Conservation (phyloP, 352 stramenopile genomes). For the Pythium sp. region DNA sequence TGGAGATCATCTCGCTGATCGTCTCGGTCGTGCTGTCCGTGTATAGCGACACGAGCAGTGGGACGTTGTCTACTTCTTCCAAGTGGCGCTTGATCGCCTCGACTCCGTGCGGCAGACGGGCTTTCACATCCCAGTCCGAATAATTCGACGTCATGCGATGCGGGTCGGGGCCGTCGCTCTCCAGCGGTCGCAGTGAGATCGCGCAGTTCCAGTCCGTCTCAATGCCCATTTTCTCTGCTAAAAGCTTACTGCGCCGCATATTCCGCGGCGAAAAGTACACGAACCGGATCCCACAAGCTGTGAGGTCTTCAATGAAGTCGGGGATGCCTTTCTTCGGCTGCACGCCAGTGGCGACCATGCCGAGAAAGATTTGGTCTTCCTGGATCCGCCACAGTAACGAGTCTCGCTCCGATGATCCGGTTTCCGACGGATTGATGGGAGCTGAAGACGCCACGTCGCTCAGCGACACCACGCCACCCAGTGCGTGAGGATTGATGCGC, state of each 20-base stretch:
- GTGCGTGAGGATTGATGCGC: not conserved
- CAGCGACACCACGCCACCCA: conserved; percentile 12
- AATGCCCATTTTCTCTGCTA: conserved; percentile 98
- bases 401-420: conserved; percentile 52
- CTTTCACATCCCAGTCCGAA: conserved; percentile 97
- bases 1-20: conserved; percentile 92
- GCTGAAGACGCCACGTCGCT: conserved; percentile 60
- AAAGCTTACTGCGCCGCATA: conserved; percentile 95
- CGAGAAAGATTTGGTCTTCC: conserved; percentile 97
- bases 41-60: conserved; percentile 96
- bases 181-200: conserved; percentile 94
- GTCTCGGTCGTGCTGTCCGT: conserved; percentile 96
- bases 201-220: conserved; percentile 99
- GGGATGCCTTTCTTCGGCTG: conserved; percentile 94
- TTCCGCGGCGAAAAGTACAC: conserved; percentile 99
- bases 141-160: conserved; percentile 97
- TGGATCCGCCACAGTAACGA: conserved; percentile 83
- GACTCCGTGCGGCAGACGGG: conserved; percentile 93
- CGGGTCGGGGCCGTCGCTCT: conserved; percentile 89
- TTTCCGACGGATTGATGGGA: conserved; percentile 46
- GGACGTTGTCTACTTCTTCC: conserved; percentile 98
- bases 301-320: conserved; percentile 94
- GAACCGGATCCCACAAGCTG: conserved; percentile 94
- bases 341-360: conserved; percentile 94
- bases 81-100: conserved; percentile 96